These are phyloP conservation scores for Phaffia rhodozyma DNA, from an alignment of 1,284 basidiomycete species.

Conservation along the genomic window DNA sequence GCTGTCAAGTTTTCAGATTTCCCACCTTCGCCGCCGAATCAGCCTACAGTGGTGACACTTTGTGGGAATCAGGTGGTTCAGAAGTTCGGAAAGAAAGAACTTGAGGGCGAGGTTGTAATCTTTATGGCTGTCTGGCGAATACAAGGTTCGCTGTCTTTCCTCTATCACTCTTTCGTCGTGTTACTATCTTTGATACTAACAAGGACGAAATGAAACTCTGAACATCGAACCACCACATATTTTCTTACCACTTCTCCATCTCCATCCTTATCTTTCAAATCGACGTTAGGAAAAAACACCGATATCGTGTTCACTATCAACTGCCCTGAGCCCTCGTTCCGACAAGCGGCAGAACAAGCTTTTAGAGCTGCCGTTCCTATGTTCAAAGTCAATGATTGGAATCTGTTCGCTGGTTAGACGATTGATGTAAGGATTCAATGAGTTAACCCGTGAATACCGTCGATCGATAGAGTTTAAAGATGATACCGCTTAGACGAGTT, in stretches of 20 bases:
- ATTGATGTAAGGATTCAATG: too few relatives aligned
- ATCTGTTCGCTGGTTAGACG: too few relatives aligned
- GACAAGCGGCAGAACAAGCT: neutral
- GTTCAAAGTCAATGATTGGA: too few relatives aligned
- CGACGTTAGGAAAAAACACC: slow-evolving; percentile 10
- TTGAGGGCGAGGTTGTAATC: slow-evolving; percentile 6
- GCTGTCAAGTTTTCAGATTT: neutral
- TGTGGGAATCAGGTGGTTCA: slow-evolving; percentile 1
- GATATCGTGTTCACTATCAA: slow-evolving; percentile 16
- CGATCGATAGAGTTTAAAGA: too few relatives aligned
- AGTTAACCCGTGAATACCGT: too few relatives aligned
- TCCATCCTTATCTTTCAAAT: too few relatives aligned
- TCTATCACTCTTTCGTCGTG: neutral
- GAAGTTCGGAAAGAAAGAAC: slow-evolving; percentile 13
- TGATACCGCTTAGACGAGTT: too few relatives aligned
- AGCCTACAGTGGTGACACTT: neutral
- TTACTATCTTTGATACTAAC: neutral
- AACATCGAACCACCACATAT: too few relatives aligned
- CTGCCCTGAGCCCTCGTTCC: slow-evolving; percentile 5
- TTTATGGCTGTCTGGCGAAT: slow-evolving; percentile 16
- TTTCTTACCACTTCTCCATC: too few relatives aligned
- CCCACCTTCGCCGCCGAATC: slow-evolving; percentile 1
- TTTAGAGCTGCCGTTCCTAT: too few relatives aligned
- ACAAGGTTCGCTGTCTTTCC: slow-evolving; percentile 4
- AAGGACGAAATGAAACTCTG: too few relatives aligned